Evolutionary conservation across 2,329 filamentous ascomycete species (phyloP).

Genomic region (Pseudogymnoascus sp.): DNA sequence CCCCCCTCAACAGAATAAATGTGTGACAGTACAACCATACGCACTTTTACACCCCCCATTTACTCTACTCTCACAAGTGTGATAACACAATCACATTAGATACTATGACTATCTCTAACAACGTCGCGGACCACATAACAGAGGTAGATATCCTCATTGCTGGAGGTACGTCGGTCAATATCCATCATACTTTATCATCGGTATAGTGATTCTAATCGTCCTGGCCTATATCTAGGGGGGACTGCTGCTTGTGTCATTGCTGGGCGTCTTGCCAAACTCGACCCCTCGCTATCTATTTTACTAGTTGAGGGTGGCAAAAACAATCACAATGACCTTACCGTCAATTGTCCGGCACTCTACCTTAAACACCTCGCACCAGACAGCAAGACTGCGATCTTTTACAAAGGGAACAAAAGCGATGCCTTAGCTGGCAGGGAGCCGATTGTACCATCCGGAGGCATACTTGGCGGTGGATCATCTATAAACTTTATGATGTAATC

Average conservation of each 20-base stretch:
- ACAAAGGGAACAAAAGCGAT: constrained; percentile 37
- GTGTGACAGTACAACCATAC: neutral
- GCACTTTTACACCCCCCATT: neutral
- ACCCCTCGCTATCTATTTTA: constrained; percentile 40
- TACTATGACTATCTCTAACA: neutral
- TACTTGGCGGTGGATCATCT: constrained; percentile 54
- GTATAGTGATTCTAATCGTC: constrained; percentile 14
- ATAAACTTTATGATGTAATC: constrained; percentile 47
- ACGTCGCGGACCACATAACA: constrained; percentile 12
- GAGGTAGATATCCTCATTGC: constrained; percentile 10
- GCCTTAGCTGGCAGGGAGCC: constrained; percentile 38
- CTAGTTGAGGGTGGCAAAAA: constrained; percentile 46
- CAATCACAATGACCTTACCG: constrained; percentile 40
- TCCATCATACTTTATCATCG: constrained; percentile 25
- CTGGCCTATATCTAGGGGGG: constrained; percentile 28
- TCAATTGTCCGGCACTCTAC: constrained; percentile 44
- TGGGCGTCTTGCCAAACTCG: constrained; percentile 40
- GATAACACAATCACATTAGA: neutral
- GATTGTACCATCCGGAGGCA: constrained; percentile 34
- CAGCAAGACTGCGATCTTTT: constrained; percentile 42
- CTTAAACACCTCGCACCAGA: constrained; percentile 38
- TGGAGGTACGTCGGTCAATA: constrained; percentile 2
- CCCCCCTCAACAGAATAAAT: neutral
- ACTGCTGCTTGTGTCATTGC: constrained; percentile 42
- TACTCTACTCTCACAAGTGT: neutral